Conservation (phyloP, 1,284 basidiomycete genomes). For the Boletellus deceptivus region DNA sequence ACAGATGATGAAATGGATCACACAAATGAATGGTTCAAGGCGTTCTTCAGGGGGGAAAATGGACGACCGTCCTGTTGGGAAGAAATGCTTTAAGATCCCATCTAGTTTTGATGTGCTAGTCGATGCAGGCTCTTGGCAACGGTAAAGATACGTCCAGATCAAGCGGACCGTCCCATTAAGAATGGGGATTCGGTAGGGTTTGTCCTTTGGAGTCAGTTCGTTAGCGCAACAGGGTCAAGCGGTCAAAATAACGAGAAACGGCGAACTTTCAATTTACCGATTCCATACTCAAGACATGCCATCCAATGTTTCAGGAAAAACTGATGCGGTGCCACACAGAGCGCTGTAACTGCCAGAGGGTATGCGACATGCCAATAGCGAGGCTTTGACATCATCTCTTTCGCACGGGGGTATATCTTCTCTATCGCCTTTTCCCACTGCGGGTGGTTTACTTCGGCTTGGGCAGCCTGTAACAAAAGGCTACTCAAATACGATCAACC, state of each 20-base stretch:
- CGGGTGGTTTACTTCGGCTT: constrained; percentile 95
- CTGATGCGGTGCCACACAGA: constrained; percentile 87
- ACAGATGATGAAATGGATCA: constrained; percentile 81
- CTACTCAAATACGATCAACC: constrained; percentile 3
- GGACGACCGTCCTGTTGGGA: constrained; percentile 66
- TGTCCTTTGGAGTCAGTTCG: constrained; percentile 57
- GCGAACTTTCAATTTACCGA: constrained; percentile 77
- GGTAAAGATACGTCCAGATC: constrained; percentile 93
- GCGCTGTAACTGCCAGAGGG: constrained; percentile 78
- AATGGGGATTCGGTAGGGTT: constrained; percentile 66
- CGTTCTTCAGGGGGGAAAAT: constrained; percentile 75
- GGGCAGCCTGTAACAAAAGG: constrained; percentile 66
- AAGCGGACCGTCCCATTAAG: constrained; percentile 84
- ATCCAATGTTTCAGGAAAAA: constrained; percentile 85
- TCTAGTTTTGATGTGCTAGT: constrained; percentile 81
- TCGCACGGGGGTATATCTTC: constrained; percentile 79
- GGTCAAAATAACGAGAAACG: not conserved
- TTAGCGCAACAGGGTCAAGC: not conserved
- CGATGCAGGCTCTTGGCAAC: constrained; percentile 83
- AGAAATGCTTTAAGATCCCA: constrained; percentile 73
- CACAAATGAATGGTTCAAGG: constrained; percentile 74
- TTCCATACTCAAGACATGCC: constrained; percentile 64
- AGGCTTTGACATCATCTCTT: constrained; percentile 85
- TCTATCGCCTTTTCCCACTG: constrained; percentile 92
- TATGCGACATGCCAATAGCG: constrained; percentile 91